These are phyloP conservation scores for Candida bentonensis DNA, from an alignment of 805 yeast species.

Conservation along the genomic window DNA sequence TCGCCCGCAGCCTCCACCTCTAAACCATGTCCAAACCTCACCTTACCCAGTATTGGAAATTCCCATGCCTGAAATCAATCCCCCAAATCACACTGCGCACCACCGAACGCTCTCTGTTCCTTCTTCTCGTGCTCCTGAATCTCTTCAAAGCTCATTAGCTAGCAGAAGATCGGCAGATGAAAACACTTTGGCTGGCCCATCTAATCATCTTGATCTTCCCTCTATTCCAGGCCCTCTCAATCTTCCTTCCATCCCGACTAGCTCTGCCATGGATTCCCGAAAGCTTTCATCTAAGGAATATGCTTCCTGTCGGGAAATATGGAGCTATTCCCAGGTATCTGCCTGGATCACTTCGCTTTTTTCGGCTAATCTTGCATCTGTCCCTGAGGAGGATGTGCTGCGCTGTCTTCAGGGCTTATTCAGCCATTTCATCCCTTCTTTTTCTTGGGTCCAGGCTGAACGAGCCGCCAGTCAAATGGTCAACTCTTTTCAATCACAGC, in stretches of 20 bases:
- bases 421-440: slow-evolving; percentile 15
- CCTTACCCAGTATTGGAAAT: not conserved
- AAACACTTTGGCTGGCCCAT: slow-evolving; percentile 9
- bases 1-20: not conserved
- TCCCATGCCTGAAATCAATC: not conserved
- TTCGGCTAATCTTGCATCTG: slow-evolving; percentile 4
- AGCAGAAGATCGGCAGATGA: slow-evolving; percentile 8
- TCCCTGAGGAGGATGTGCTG: slow-evolving; percentile 9
- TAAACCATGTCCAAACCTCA: not conserved
- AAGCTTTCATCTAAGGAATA: slow-evolving; percentile 11
- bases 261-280: slow-evolving; percentile 8
- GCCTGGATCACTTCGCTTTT: slow-evolving; percentile 8
- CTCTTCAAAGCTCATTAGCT: slow-evolving; percentile 7
- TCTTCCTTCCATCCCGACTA: slow-evolving; percentile 13
- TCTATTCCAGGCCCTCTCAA: slow-evolving; percentile 5
- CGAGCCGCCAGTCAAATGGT: slow-evolving; percentile 16
- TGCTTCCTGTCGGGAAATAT: slow-evolving; percentile 8
- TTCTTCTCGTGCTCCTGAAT: slow-evolving; percentile 1
- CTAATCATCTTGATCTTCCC: too few species aligned
- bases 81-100: not conserved
- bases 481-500: slow-evolving; percentile 12
- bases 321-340: slow-evolving; percentile 9
- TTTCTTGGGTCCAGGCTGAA: slow-evolving; percentile 20
- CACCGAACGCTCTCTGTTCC: not conserved
- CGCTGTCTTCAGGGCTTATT: slow-evolving; percentile 13